Evolutionary conservation across 257 asterid genomes (phyloP), one percentile per base, ranked within the genome.

Genomic region (Scutellaria barbata): DNA sequence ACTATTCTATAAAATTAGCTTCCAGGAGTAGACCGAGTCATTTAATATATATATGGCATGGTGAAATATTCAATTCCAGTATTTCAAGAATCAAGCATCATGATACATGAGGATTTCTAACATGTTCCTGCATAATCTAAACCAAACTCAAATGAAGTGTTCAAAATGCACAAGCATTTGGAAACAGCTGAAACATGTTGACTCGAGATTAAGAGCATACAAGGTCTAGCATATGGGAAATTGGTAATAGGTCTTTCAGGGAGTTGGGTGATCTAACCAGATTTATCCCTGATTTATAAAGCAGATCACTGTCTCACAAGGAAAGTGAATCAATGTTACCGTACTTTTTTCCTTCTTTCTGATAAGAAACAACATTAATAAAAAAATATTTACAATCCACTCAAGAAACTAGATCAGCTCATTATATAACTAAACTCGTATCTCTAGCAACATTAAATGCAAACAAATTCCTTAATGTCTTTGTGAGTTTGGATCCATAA

Each of bases 1-100:
- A 39, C 68, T 18, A 12, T 45, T 48, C 62, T n/a, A n/a, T 37
- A 58, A 58, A 39, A 5, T 18, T 35, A 63, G 66, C 55, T 65
- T 54, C 56, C 22, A 30, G 50, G 10, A 58, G 48, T 56, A 17
- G 13, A 63, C 74, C 45, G 13, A 39, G 46, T 12, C 22, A 40
- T 13, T 37, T 52, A 22, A 13, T 41, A 54, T n/a, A 47, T 37
- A 52, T 18, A 50, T 5, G 67, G 10, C 17, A 1, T 47, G 53
- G 57, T 0, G 16, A 72, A 51, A 61, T 59, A n/a, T 35, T 33
- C 35, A 42, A 40, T 25, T 66, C 50, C 4, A 50, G 46, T 16
- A 43, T 58, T 41, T 72, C 66, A 72, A 60, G 39, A 46, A 66
- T 63, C 42, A 72, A 60, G 39, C 53, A 66, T 63, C 42, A 69